Evolutionary conservation across 805 yeast genomes (phyloP).

Genomic region (Kodamaea fukazawae): DNA sequence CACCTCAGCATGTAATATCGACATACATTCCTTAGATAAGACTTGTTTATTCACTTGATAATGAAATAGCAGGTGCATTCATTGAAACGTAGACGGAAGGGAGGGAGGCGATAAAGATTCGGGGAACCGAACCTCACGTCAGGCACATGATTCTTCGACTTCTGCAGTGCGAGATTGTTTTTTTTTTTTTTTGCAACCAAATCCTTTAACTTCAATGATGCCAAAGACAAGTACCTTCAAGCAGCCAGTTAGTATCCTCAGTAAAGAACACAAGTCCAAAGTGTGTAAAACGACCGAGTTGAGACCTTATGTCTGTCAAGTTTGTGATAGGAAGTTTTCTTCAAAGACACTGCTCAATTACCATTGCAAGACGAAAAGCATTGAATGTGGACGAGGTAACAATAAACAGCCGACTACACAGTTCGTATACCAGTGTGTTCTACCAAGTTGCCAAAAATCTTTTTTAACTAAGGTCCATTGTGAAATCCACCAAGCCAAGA

Average conservation of each 20-base stretch:
- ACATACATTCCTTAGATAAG: no score
- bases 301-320: constrained; percentile 1
- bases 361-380: neutral
- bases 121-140: no score
- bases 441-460: neutral
- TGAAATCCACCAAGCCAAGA: constrained; percentile 4
- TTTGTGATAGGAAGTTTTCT: constrained; percentile 4
- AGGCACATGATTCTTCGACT: no score
- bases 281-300: neutral
- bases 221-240: neutral
- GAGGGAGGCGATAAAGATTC: no score
- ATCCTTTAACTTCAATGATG: neutral
- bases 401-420: neutral
- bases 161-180: neutral
- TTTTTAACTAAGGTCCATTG: constrained; percentile 4
- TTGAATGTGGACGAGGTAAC: neutral
- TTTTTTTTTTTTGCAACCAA: constrained; percentile 3
- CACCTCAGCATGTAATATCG: no score
- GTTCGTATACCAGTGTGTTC: constrained; percentile 1
- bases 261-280: neutral
- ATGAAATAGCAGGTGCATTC: no score
- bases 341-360: neutral
- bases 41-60: no score
- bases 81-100: no score
- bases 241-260: no score